These are phyloP conservation scores for Phytophthora sp. DNA, from an alignment of 352 stramenopile species.

Conservation along the genomic window DNA sequence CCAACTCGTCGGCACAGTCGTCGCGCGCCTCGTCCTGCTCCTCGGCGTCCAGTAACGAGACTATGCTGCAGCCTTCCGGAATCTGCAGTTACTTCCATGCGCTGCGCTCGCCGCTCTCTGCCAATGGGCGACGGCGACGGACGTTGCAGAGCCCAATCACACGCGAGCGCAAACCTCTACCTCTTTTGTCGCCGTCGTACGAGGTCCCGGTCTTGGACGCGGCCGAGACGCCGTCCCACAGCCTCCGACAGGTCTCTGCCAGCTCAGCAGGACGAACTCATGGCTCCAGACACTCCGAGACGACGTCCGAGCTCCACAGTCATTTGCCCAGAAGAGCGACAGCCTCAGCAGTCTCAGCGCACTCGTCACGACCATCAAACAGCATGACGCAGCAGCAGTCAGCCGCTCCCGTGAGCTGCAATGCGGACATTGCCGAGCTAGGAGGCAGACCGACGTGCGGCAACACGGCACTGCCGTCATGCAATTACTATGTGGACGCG, in stretches of 20 bases:
- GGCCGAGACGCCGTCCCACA: not conserved
- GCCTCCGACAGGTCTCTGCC: slow-evolving; percentile 3
- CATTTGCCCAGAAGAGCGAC: slow-evolving; percentile 16
- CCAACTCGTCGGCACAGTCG: slow-evolving; percentile 1
- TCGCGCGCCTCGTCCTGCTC: slow-evolving; percentile 11
- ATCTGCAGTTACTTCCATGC: slow-evolving; percentile 21
- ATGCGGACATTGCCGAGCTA: slow-evolving; percentile 10
- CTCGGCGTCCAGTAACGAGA: not conserved
- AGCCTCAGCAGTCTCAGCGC: slow-evolving; percentile 21
- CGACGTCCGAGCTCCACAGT: not conserved
- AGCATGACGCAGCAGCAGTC: slow-evolving; percentile 13
- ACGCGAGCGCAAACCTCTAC: not conserved
- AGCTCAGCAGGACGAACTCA: slow-evolving; percentile 30
- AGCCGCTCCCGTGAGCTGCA: not conserved
- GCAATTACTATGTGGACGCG: slow-evolving; percentile 72
- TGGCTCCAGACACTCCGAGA: slow-evolving; percentile 30
- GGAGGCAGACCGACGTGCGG: not conserved
- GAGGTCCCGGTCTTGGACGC: slow-evolving; percentile 15
- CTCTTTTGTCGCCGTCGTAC: not conserved
- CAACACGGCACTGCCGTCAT: slow-evolving; percentile 37
- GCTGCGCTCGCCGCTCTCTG: slow-evolving; percentile 23
- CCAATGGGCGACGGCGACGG: slow-evolving; percentile 8
- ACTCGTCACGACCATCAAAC: slow-evolving; percentile 16
- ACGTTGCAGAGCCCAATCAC: slow-evolving; percentile 11
- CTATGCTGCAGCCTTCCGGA: not conserved